phyloP scores from a whole-genome alignment of 148 eudicot species.

The Suaeda aralocaspica region DNA sequence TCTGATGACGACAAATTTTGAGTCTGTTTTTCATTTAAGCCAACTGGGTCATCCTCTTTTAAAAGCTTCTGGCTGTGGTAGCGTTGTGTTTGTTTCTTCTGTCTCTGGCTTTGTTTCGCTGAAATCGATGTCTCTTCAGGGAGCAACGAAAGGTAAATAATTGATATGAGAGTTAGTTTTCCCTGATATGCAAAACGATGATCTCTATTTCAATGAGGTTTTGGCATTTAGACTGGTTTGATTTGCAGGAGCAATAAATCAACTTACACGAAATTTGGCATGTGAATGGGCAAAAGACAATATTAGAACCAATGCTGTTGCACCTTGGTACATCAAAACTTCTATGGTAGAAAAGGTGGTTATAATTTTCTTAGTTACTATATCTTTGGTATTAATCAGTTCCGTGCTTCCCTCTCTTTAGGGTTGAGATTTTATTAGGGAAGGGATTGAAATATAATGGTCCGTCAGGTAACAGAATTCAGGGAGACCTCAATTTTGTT shows the following conservation, averaged over 20 bases:
- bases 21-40: conserved; percentile 60
- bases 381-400: not conserved
- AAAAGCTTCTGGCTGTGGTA: conserved; percentile 53
- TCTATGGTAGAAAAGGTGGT: conserved; percentile 43
- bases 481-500: not conserved
- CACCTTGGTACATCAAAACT: conserved; percentile 49
- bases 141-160: conserved; percentile 62
- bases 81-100: conserved; percentile 61
- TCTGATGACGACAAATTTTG: conserved; percentile 59
- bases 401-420: not conserved
- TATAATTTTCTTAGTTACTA: not conserved
- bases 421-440: too few species aligned
- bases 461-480: not conserved
- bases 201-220: conserved; percentile 4
- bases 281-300: conserved; percentile 57
- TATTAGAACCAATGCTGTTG: conserved; percentile 48
- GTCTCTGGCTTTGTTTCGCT: conserved; percentile 64
- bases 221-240: not conserved
- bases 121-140: conserved; percentile 56
- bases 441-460: not conserved
- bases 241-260: conserved; percentile 64
- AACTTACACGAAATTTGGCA: conserved; percentile 55
- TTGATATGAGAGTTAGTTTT: not conserved
- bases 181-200: not conserved
- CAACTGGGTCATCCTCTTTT: conserved; percentile 66